phyloP scores from a whole-genome alignment of 1,139 yeast genomes.

The Yamadazyma diddensiae region DNA sequence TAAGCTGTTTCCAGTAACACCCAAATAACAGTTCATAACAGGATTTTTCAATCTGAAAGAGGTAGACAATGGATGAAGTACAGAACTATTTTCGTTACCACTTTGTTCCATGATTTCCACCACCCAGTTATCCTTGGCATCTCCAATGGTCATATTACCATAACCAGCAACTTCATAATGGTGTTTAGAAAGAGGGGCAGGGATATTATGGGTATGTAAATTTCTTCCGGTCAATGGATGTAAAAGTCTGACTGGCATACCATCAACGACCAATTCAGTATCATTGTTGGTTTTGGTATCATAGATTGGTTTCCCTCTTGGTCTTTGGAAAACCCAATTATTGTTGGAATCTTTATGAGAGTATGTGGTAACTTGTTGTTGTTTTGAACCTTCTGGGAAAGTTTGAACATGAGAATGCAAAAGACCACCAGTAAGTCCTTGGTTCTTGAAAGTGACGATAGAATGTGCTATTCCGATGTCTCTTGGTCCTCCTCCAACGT shows the following conservation, averaged over 20 bases:
- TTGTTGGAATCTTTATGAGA: conserved; percentile 90
- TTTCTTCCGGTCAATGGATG: conserved; percentile 86
- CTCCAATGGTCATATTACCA: conserved; percentile 86
- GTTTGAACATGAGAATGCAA: conserved; percentile 93
- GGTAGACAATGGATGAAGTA: conserved; percentile 83
- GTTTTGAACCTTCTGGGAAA: conserved; percentile 92
- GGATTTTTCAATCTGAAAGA: conserved; percentile 74
- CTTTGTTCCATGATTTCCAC: conserved; percentile 82
- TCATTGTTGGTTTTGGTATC: conserved; percentile 51
- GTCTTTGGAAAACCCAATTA: conserved; percentile 82
- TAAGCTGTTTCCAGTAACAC: conserved; percentile 72
- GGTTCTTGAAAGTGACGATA: conserved; percentile 75
- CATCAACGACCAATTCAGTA: conserved; percentile 62
- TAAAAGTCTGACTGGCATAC: conserved; percentile 71
- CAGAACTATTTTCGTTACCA: conserved; percentile 62
- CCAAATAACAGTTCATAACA: conserved; percentile 77
- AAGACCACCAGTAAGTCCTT: conserved; percentile 88
- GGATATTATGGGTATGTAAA: conserved; percentile 80
- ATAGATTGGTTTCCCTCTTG: conserved; percentile 57
- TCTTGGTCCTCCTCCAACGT: conserved; percentile 83
- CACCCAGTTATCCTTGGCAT: conserved; percentile 89
- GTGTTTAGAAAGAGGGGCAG: conserved; percentile 72
- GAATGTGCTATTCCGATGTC: conserved; percentile 82
- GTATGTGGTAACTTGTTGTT: conserved; percentile 95
- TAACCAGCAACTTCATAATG: conserved; percentile 90